Conservation (phyloP, 192 early-diverging fungal genomes). For the Funneliformis geosporum region DNA sequence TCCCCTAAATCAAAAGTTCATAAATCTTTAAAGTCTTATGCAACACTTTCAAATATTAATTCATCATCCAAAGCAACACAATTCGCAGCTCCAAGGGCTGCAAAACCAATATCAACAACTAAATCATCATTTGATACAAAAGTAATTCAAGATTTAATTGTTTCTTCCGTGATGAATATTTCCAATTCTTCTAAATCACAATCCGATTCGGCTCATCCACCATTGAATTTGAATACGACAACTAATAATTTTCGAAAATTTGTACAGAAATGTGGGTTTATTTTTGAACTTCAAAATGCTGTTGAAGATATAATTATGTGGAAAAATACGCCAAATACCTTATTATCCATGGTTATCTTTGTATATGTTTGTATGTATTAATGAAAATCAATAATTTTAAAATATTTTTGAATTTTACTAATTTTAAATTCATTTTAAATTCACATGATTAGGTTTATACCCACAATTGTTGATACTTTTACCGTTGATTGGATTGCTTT, state of each 20-base stretch:
- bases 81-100: conserved; percentile 19
- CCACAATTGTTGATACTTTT: conserved; percentile 38
- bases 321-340: conserved; percentile 68
- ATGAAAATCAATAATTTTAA: not conserved
- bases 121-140: conserved; percentile 34
- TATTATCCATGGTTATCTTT: conserved; percentile 52
- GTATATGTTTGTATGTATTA: conserved; percentile 56
- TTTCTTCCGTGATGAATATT: conserved; percentile 49
- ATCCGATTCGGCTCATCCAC: conserved; percentile 52
- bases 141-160: conserved; percentile 44
- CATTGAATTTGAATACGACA: conserved; percentile 65
- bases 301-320: conserved; percentile 67
- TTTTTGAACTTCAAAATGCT: conserved; percentile 65
- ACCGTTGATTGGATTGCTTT: conserved; percentile 34
- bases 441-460: conserved; percentile 35
- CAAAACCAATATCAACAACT: conserved; percentile 29
- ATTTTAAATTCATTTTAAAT: no score
- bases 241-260: conserved; percentile 72
- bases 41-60: conserved; percentile 4
- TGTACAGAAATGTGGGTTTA: conserved; percentile 59
- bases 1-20: not conserved
- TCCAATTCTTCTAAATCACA: conserved; percentile 39
- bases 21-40: conserved; percentile 14
- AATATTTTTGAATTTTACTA: not conserved
- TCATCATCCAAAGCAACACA: not conserved